Base-by-base conservation (phyloP, 2,329 filamentous ascomycete genomes). In the Cladorrhinum sp. region DNA sequence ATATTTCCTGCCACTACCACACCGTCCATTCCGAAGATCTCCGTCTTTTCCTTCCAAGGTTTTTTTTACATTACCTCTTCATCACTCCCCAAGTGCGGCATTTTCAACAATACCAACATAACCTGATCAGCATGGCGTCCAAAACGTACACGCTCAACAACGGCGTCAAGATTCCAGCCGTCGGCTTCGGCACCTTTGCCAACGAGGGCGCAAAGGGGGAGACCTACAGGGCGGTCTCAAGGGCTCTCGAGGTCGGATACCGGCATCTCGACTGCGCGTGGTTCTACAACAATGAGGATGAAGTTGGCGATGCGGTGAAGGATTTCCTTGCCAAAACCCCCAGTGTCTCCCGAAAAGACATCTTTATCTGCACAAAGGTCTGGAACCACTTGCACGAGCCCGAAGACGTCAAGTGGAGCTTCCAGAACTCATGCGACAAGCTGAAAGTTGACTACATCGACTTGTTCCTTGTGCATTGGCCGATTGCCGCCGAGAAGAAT, bases 221-320 rank as follows among this genome's bases (percentile, higher is more conserved):
- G 75, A 81, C 81, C 50, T 85, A 86, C 76, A 78, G 76, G 59
- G 88, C 88, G 18, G 88, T 91, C 64, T 83, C 85, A 69, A 78
- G 76, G 63, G 87, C 86, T 16, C 78, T 89, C 13, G 79, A 81
- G 66, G 76, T 78, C 59, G 87, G 87, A 50, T 90, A 90, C 75
- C 79, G 85, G 50, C 85, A 88, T 71, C 83, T 89, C 63, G 84
- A 86, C 74, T 88, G 85, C 70, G 86, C 87, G 55, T 82, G 87
- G 70, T 87, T 86, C 65, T 91, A 91, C 73, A 81, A 83, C 69
- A 91, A 91, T 71, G 88, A 87, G 70, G 74, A 73, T 9, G 84
- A 86, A 70, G 82, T 87, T 36, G 84, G 85, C 55, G 73, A 79
- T 23, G 84, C 80, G 20, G 79, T 87, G 67, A 78, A 78, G 58